Conservation (phyloP, 257 asterid species). For the Solanum microdontum region DNA sequence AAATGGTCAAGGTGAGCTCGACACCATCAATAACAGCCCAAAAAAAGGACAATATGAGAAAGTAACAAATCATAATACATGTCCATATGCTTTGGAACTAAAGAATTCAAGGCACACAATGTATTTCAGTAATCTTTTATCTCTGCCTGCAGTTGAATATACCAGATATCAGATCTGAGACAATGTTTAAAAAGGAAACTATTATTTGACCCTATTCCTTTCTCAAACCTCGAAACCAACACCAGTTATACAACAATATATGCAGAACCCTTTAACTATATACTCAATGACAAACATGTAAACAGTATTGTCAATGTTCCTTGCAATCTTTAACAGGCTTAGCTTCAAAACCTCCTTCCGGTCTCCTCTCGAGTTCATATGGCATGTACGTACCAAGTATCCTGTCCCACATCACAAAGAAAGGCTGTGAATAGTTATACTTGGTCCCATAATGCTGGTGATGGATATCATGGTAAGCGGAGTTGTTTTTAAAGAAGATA, state of each 20-base stretch:
- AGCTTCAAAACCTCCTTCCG: constrained; percentile 74
- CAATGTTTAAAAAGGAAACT: neutral
- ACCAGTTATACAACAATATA: constrained; percentile 31
- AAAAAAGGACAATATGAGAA: no score
- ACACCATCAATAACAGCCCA: no score
- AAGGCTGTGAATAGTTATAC: constrained; percentile 85
- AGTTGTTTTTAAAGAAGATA: constrained; percentile 56
- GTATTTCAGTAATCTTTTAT: neutral
- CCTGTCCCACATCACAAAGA: constrained; percentile 81
- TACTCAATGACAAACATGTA: no score
- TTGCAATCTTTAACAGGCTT: constrained; percentile 57
- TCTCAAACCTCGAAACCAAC: constrained; percentile 10
- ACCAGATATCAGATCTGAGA: neutral
- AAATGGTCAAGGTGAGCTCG: no score
- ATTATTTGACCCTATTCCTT: constrained; percentile 1
- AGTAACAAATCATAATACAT: neutral
- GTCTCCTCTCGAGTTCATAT: constrained; percentile 60
- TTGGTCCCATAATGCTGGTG: constrained; percentile 86
- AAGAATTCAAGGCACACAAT: neutral
- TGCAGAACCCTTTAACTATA: constrained; percentile 13
- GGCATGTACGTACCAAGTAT: constrained; percentile 86
- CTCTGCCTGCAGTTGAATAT: neutral
- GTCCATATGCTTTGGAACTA: neutral
- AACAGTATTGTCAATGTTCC: constrained; percentile 29
- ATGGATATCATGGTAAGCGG: constrained; percentile 87